These are phyloP conservation scores for Solanum piurae DNA, from an alignment of 257 asterid genomes.

Conservation along the genomic window DNA sequence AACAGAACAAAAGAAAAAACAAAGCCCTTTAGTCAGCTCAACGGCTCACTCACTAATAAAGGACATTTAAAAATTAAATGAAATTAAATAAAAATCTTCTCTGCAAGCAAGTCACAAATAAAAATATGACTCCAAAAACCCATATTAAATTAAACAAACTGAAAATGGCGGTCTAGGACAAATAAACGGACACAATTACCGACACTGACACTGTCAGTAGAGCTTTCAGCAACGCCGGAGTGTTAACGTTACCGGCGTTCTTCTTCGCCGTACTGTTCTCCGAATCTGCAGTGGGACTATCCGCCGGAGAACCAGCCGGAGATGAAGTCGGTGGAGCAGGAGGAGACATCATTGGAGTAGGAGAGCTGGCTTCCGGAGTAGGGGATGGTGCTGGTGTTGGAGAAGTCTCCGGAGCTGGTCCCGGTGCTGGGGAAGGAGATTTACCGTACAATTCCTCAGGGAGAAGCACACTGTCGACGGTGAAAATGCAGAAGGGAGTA, in stretches of 20 bases:
- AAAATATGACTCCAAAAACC: conserved; percentile 14
- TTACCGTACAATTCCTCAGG: conserved; percentile 78
- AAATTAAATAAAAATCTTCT: conserved; percentile 15
- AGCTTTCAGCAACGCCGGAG: conserved; percentile 28
- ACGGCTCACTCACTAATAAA: conserved; percentile 3
- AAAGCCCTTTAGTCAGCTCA: not conserved
- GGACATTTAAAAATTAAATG: conserved; percentile 7
- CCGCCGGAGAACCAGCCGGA: conserved; percentile 56
- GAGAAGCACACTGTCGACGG: conserved; percentile 71
- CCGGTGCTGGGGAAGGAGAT: conserved; percentile 84
- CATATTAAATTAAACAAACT: conserved; percentile 13
- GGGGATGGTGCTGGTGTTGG: conserved; percentile 57
- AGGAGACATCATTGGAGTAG: conserved; percentile 51
- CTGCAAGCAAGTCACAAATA: conserved; percentile 2
- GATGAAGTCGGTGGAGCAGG: conserved; percentile 71
- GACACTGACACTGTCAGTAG: conserved; percentile 38
- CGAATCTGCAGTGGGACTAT: conserved; percentile 51
- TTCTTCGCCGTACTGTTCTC: conserved; percentile 55
- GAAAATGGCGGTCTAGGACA: conserved; percentile 50
- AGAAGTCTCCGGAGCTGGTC: conserved; percentile 63
- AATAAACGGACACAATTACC: conserved; percentile 31
- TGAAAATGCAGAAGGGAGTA: conserved; percentile 78
- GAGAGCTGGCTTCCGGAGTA: conserved; percentile 41
- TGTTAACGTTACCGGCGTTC: conserved; percentile 19
- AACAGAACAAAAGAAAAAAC: not conserved